phyloP scores from a whole-genome alignment of 495 filamentous ascomycete genomes.

The Annulohypoxylon bovei region DNA sequence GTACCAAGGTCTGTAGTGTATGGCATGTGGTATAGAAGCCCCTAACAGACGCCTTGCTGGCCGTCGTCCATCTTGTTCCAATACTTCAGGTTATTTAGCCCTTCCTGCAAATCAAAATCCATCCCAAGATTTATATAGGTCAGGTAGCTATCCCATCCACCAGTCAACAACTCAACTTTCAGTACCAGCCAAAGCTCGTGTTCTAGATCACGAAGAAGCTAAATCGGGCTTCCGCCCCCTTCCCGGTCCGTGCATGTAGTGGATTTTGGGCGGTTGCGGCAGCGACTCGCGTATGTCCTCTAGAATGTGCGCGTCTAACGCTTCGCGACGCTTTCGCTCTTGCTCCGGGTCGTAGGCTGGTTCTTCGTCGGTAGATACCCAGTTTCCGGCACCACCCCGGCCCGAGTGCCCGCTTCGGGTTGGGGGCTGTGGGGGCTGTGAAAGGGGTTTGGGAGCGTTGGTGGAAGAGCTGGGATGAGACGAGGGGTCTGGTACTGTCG shows the following conservation, averaged over 20 bases:
- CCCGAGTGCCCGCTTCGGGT: constrained; percentile 47
- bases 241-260: constrained; percentile 43
- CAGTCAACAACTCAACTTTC: neutral
- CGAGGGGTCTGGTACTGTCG: neutral
- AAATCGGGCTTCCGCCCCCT: constrained; percentile 38
- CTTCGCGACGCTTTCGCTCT: constrained; percentile 38
- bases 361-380: constrained; percentile 49
- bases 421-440: neutral
- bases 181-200: neutral
- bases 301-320: constrained; percentile 43
- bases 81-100: neutral
- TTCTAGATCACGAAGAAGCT: neutral
- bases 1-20: neutral
- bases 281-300: constrained; percentile 42
- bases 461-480: neutral
- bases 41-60: neutral
- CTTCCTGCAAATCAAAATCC: neutral
- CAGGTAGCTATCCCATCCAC: neutral
- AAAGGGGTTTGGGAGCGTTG: neutral
- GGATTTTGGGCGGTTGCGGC: constrained; percentile 42
- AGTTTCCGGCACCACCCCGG: constrained; percentile 71
- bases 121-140: neutral
- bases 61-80: neutral
- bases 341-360: constrained; percentile 45
- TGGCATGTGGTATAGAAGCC: neutral